A percentile compares a stretch with the other conserved stretches of the same genome.
Conservation (phyloP, 805 yeast species). For the Saccharomycopsis microspora region DNA sequence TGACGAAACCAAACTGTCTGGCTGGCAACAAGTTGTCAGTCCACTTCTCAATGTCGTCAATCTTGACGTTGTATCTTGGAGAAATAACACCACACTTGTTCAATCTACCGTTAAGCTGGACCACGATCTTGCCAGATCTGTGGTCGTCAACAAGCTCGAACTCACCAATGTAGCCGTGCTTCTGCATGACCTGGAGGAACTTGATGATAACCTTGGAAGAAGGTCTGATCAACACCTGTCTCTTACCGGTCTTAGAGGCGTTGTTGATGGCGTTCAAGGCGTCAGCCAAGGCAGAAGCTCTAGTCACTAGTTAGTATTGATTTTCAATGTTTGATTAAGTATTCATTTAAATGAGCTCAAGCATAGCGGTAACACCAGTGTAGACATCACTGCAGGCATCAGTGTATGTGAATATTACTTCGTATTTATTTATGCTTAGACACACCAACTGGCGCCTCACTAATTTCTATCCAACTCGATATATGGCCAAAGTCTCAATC, state of each 20-base stretch:
- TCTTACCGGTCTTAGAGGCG: constrained; percentile 98
- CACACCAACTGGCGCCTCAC: too few relatives aligned
- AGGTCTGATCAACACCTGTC: constrained; percentile 97
- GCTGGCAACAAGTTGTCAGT: constrained; percentile 97
- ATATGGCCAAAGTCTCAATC: too few relatives aligned
- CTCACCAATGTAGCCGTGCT: constrained; percentile 98
- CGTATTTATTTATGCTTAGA: too few relatives aligned
- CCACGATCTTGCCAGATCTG: constrained; percentile 97
- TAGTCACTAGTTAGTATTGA: constrained; percentile 56
- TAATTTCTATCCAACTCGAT: too few relatives aligned
- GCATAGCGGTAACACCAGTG: too few relatives aligned
- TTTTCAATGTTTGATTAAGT: too few relatives aligned
- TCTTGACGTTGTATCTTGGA: constrained; percentile 96
- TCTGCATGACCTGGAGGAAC: constrained; percentile 94
- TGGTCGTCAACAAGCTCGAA: constrained; percentile 98
- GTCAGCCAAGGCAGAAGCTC: constrained; percentile 97
- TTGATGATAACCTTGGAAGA: constrained; percentile 97
- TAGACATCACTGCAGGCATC: too few relatives aligned
- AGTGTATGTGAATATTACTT: too few relatives aligned
- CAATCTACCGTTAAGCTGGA: constrained; percentile 94
- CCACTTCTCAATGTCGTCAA: constrained; percentile 96
- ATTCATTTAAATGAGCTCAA: too few relatives aligned
- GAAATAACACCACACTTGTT: constrained; percentile 99
- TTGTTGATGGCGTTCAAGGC: constrained; percentile 97
- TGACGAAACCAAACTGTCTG: constrained; percentile 97